Conservation (phyloP, 768 basidiomycete genomes). For the Mrakia blollopis region DNA sequence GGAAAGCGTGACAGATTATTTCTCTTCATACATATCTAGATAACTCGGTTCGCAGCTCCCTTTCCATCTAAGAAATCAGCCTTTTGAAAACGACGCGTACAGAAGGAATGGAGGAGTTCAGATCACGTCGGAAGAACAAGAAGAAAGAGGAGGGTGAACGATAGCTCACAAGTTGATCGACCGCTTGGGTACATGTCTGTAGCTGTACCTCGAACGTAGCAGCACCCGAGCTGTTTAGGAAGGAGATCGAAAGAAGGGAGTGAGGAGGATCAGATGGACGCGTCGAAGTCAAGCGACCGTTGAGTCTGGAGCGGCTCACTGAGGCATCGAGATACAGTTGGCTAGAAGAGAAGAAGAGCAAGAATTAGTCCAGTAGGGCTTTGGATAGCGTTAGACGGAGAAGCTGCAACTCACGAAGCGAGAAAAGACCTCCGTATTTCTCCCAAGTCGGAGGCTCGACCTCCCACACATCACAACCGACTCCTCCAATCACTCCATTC, state of each 20-base stretch:
- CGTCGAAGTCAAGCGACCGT: not conserved
- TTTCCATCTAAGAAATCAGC: slow-evolving; percentile 14
- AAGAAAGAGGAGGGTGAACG: not conserved
- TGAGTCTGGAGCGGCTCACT: not conserved
- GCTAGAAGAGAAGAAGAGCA: not conserved
- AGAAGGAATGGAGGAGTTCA: not conserved
- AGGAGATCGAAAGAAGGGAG: too few species aligned
- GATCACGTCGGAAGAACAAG: not conserved
- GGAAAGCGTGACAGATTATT: too few species aligned
- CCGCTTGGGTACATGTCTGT: slow-evolving; percentile 7
- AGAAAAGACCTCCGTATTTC: slow-evolving; percentile 1
- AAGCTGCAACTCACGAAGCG: not conserved
- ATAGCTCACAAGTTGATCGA: slow-evolving; percentile 15
- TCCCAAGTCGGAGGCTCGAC: not conserved
- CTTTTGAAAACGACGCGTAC: not conserved
- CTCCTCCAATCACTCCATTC: slow-evolving; percentile 34
- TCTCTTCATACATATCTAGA: not conserved
- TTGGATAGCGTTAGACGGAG: not conserved
- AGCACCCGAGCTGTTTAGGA: not conserved
- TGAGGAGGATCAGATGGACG: not conserved
- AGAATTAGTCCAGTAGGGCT: too few species aligned
- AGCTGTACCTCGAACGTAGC: slow-evolving; percentile 5
- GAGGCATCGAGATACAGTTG: slow-evolving; percentile 2
- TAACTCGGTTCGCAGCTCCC: slow-evolving; percentile 1
- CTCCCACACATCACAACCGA: slow-evolving; percentile 49